Conservation (phyloP, 2,329 filamentous ascomycete species). For the Fusarium citri region DNA sequence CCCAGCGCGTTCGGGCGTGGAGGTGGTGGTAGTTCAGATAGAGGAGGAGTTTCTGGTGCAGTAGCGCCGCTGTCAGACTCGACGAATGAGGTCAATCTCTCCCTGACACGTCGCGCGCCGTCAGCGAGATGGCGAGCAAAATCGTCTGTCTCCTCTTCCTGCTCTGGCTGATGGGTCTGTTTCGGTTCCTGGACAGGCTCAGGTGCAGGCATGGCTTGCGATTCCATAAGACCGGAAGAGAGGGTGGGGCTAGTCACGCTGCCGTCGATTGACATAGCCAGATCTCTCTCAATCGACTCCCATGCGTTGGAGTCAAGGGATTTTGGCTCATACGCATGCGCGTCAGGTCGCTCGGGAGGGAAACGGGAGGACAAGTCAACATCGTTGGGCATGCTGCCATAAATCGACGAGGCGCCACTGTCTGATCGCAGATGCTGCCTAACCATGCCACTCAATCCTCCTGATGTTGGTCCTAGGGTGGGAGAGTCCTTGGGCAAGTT, state of each 20-base stretch:
- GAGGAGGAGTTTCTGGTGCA: conserved; percentile 39
- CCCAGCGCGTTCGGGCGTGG: conserved; percentile 68
- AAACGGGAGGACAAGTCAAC: conserved; percentile 47
- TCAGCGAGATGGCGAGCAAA: conserved; percentile 80
- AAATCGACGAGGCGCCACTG: conserved; percentile 85
- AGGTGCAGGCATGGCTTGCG: conserved; percentile 3
- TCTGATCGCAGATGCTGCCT: conserved; percentile 84
- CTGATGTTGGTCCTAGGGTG: conserved; percentile 75
- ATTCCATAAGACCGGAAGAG: conserved; percentile 38
- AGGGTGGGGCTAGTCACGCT: conserved; percentile 39
- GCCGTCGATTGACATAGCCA: conserved; percentile 44
- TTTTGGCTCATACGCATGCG: conserved; percentile 37
- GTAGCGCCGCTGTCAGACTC: conserved; percentile 66
- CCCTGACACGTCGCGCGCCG: conserved; percentile 76
- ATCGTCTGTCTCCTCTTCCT: conserved; percentile 66
- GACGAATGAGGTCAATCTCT: conserved; percentile 76
- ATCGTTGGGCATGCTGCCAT: conserved; percentile 62
- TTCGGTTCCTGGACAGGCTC: conserved; percentile 29
- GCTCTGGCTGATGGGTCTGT: conserved; percentile 60
- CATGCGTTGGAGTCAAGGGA: conserved; percentile 57
- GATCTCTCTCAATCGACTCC: conserved; percentile 52
- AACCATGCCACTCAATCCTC: conserved; percentile 80
- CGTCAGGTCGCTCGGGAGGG: conserved; percentile 52
- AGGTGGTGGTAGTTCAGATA: conserved; percentile 56
- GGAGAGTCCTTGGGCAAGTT: conserved; percentile 72